Evolutionary conservation across 352 stramenopile species (phyloP).

Genomic region (Aphanomyces euteiches): DNA sequence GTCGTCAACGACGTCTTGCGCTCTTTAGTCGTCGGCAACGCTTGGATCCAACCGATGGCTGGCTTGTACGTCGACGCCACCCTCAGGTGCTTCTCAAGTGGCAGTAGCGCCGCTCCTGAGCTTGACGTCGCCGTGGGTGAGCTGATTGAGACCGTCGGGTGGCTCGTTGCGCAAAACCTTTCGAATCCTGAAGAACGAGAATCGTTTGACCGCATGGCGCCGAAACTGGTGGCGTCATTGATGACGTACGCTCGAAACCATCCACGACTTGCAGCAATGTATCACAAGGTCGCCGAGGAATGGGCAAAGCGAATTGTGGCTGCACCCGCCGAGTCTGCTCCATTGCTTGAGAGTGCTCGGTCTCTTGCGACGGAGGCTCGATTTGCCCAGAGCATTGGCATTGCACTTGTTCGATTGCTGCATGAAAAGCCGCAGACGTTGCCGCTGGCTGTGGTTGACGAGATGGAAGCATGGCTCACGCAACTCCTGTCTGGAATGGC

Average conservation of each 20-base stretch:
- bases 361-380: neutral
- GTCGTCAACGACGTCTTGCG: conserved; percentile 19
- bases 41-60: conserved; percentile 8
- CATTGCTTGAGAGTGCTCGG: neutral
- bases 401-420: neutral
- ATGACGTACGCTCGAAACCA: neutral
- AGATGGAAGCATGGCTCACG: conserved; percentile 8
- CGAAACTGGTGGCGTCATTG: neutral
- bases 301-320: neutral
- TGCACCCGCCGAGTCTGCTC: neutral
- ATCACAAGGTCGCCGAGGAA: neutral
- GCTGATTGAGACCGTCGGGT: neutral
- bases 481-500: conserved; percentile 5
- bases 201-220: neutral
- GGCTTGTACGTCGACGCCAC: conserved; percentile 19
- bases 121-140: neutral
- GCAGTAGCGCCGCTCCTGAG: neutral
- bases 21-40: neutral
- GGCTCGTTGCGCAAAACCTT: neutral
- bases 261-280: neutral
- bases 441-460: neutral
- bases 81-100: neutral
- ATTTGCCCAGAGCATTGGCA: neutral
- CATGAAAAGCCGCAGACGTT: neutral
- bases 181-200: neutral